Evolutionary conservation across 106 monocot species (phyloP), one percentile per base, ranked within the genome.

Genomic region (Dendrobium officinale): DNA sequence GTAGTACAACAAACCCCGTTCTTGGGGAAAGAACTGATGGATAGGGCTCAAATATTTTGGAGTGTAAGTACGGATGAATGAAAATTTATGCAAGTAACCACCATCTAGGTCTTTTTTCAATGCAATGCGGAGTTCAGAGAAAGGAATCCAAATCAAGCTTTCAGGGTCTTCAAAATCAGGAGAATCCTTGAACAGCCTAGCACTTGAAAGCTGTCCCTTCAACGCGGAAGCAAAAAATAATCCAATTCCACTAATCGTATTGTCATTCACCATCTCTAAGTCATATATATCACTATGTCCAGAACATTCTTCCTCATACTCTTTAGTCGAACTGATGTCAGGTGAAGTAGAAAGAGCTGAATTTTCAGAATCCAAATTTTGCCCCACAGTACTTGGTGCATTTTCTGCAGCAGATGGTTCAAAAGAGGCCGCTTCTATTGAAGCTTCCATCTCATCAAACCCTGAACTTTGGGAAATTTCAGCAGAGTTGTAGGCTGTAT

Each of bases 101-200:
- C 74, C 77, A 79, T 75, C 77, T 19, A 88, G 87, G 49, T 91
- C 91, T 40, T 83, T 91, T 77, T 83, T 87, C 48, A 84, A 91
- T 51, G 77, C 81, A 44, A 80, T 85, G 16, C 78, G 79, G 29
- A 90, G 76, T 67, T 93, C 87, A 70, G 85, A 51, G 70, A 88
- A 87, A 24, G 91, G 77, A 42, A 64, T 59, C 98, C 98, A 99
- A 33, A 99, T 83, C 92, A 90, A 92, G 20, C 73, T 80, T 31
- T 91, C 81, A 29, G 78, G 59, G 42, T 81, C 85, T 72, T 83
- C 77, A 29, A 49, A 51, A 18, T 75, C 81, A 37, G 81, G 77
- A 18, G 79, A 79, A 70, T 82, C 78, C 49, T 84, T 42, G 37
- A 55, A 68, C 27, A 82, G 18, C 41, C 26, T 80, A 24, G 4